phyloP scores from a whole-genome alignment of 306 rosid genomes.

The Prunus dulcis region DNA sequence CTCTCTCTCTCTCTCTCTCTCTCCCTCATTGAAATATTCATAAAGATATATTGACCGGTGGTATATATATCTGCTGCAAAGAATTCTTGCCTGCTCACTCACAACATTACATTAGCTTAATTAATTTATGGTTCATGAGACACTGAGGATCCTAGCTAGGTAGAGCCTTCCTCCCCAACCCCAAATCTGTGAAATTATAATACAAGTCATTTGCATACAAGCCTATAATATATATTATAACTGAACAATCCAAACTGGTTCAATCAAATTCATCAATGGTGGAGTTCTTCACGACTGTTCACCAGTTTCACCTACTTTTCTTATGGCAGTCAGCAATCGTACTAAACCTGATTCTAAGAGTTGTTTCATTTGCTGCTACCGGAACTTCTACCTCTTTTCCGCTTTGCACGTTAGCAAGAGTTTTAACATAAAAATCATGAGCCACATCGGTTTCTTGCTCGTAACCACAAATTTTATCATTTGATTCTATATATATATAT shows the following conservation, averaged over 20 bases:
- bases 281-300: constrained; percentile 47
- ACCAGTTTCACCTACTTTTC: constrained; percentile 66
- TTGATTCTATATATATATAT: background rate
- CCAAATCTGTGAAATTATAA: background rate
- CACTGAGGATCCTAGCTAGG: background rate
- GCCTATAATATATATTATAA: background rate
- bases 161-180: background rate
- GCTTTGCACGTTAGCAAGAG: background rate
- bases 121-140: background rate
- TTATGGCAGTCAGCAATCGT: constrained; percentile 12
- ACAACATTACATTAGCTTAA: background rate
- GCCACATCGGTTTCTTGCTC: background rate
- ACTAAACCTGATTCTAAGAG: constrained; percentile 16
- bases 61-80: background rate
- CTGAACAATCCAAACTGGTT: background rate
- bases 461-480: background rate
- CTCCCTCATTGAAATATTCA: background rate
- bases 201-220: background rate
- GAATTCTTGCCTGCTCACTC: background rate
- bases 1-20: constrained; percentile 22
- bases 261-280: background rate
- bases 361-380: constrained; percentile 44
- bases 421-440: background rate
- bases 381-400: constrained; percentile 21
- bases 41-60: background rate